Evolutionary conservation across 768 basidiomycete genomes (phyloP).

Genomic region (Nidularia pulvinata): DNA sequence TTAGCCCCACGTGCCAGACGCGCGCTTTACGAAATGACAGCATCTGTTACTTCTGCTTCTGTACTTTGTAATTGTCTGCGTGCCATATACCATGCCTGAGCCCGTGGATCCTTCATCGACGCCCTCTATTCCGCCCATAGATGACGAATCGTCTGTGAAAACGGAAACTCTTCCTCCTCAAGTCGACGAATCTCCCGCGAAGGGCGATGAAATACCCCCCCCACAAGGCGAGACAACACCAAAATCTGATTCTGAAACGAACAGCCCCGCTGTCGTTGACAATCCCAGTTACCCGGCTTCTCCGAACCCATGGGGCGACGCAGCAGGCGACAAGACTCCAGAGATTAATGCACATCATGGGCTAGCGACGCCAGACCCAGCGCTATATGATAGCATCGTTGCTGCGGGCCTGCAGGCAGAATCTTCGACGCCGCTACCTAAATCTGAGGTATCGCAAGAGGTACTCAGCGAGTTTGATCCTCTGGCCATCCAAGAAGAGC

Average conservation of each 20-base stretch:
- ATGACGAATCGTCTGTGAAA: too few species aligned
- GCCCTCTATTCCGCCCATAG: too few species aligned
- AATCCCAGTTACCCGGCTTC: slow-evolving; percentile 14
- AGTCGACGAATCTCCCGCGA: too few species aligned
- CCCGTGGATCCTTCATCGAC: too few species aligned
- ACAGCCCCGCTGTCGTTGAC: background rate
- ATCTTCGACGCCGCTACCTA: slow-evolving; percentile 12
- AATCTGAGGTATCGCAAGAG: slow-evolving; percentile 28
- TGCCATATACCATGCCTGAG: too few species aligned
- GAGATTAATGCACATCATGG: slow-evolving; percentile 11
- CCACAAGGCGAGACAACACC: background rate
- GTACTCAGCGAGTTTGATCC: slow-evolving; percentile 72
- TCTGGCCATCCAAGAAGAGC: slow-evolving; percentile 53
- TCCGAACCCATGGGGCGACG: slow-evolving; percentile 41
- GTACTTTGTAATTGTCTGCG: too few species aligned
- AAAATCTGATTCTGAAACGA: background rate
- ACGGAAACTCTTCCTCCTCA: too few species aligned
- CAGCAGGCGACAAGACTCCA: slow-evolving; percentile 4
- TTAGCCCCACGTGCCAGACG: too few species aligned
- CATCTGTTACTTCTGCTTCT: too few species aligned
- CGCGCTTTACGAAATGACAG: too few species aligned
- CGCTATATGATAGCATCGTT: slow-evolving; percentile 36
- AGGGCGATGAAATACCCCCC: background rate
- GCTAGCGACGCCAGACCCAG: slow-evolving; percentile 40
- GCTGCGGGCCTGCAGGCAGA: slow-evolving; percentile 31